Evolutionary conservation across 2,329 filamentous ascomycete species (phyloP), one percentile per base, ranked within the genome.

Genomic region (Botryosphaeria dothidea): DNA sequence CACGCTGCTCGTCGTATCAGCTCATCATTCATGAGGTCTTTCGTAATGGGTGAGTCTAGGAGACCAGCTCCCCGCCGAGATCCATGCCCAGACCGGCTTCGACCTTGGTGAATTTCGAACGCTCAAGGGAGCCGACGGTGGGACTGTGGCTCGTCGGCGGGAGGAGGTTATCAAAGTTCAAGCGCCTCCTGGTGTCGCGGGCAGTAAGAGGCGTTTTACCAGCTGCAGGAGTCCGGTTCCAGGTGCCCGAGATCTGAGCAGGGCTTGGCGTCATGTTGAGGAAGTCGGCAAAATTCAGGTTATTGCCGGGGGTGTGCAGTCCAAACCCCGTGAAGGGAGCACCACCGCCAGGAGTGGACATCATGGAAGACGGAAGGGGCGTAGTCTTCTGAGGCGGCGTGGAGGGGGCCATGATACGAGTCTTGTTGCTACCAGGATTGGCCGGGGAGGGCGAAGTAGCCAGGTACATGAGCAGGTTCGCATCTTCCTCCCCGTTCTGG

Each of bases 181-280:
- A 82, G 68, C 89, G 85, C 74, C 91, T 86, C 71, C 92, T 83
- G n/a, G 91, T 85, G 52, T 90, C 86, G 70, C 88, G 92, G 65
- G 82, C 82, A 29, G 86, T 84, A 11, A 87, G 79, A 11, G 92
- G 93, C 0, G 93, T 96, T 76, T 90, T 92, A 19, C 75, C 74
- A 7, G 81, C 79, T 17, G 80, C 81, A 19, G 87, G 87, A 36
- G 87, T 89, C 34, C 85, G 82, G 34, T 80, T 80, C 91, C 93
- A 97, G 9, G 89, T 86, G 70, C 88, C 92, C 31, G 68, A 68
- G 29, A 72, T 68, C 80, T 97, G 95, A 27, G 92, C 95, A 21
- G 95, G 95, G 73, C 92, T 97, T 0, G 95, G 95, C 6, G 95
- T 97, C 76, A 98, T 94, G 79, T 98, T 97, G 75, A 98, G 90